These are phyloP conservation scores for Raddia distichophylla DNA, from an alignment of 176 grass and related monocot species.

Conservation along the genomic window DNA sequence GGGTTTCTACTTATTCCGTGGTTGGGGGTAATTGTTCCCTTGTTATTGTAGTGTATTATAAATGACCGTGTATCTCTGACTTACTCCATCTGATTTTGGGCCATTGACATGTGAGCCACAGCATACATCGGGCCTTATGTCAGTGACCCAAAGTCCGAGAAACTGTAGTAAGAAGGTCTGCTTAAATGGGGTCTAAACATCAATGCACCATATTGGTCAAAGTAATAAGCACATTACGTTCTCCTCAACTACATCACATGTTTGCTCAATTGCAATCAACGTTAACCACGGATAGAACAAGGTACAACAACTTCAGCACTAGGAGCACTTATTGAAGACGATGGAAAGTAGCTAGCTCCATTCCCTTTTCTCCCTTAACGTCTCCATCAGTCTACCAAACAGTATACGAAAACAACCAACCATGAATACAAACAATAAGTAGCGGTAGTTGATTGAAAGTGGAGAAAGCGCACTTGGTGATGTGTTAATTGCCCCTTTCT, in stretches of 20 bases:
- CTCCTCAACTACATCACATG: background rate
- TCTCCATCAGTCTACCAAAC: background rate
- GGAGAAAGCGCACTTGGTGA: background rate
- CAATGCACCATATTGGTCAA: background rate
- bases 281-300: background rate
- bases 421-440: background rate
- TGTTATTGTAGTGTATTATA: background rate
- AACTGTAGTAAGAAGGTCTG: too few relatives aligned
- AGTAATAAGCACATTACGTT: background rate
- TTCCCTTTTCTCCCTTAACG: background rate
- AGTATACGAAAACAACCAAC: background rate
- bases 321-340: background rate
- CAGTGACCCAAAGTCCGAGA: too few relatives aligned
- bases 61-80: too few relatives aligned
- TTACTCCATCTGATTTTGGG: too few relatives aligned
- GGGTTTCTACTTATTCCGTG: background rate
- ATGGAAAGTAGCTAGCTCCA: background rate
- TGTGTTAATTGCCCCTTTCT: background rate
- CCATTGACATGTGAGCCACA: too few relatives aligned
- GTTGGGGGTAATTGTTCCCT: background rate
- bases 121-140: too few relatives aligned
- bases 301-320: background rate
- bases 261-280: constrained; percentile 10
- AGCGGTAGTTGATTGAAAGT: background rate
- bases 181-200: background rate